These are phyloP conservation scores for Geotrichum carabidarum DNA, from an alignment of 1,139 yeast species.

Conservation along the genomic window DNA sequence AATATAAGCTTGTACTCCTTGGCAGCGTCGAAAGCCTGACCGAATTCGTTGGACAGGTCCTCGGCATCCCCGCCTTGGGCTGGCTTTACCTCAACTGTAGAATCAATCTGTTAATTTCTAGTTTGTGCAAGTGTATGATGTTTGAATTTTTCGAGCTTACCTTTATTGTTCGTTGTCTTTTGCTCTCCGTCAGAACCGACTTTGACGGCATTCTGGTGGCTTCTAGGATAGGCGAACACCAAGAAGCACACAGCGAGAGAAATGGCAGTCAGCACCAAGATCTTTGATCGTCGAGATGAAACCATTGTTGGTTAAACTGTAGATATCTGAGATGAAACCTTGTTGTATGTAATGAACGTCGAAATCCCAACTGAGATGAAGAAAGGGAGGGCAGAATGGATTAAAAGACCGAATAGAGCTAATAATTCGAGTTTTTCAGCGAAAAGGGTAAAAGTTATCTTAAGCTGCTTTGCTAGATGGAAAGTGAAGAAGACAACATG, in stretches of 20 bases:
- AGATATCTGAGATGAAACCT: constrained; percentile 40
- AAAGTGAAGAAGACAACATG: too few species aligned
- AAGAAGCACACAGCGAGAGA: constrained; percentile 27
- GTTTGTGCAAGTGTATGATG: neutral
- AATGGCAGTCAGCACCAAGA: constrained; percentile 29
- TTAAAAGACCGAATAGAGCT: too few species aligned
- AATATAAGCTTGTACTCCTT: constrained; percentile 57
- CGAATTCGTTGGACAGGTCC: constrained; percentile 20
- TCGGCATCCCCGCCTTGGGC: neutral
- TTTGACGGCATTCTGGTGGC: constrained; percentile 23
- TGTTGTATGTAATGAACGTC: too few species aligned
- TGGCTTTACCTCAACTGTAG: neutral
- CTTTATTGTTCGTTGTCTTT: constrained; percentile 12
- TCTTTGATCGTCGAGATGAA: constrained; percentile 30
- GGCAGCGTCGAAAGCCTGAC: constrained; percentile 51
- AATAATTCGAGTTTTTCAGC: too few species aligned
- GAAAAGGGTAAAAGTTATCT: too few species aligned
- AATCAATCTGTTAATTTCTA: neutral
- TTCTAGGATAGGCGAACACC: constrained; percentile 28
- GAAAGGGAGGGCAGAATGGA: too few species aligned
- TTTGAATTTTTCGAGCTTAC: neutral
- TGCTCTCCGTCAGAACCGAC: constrained; percentile 25
- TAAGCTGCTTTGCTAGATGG: too few species aligned
- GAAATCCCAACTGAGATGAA: too few species aligned
- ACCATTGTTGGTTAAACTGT: constrained; percentile 22